These are phyloP conservation scores for Striga asiatica DNA, from an alignment of 257 asterid genomes.

Conservation along the genomic window DNA sequence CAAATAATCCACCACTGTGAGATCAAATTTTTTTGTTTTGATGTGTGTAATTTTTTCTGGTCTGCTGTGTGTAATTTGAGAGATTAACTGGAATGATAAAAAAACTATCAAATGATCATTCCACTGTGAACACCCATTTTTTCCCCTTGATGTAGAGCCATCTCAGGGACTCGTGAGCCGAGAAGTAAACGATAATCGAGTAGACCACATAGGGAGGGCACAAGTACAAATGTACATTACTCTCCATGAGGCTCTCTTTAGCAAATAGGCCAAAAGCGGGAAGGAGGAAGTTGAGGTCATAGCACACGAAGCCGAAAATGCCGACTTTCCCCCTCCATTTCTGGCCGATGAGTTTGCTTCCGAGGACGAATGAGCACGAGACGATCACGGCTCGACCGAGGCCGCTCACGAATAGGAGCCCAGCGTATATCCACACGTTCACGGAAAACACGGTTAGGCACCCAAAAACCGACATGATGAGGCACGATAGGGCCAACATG, in stretches of 20 bases:
- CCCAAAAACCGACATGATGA: slow-evolving; percentile 30
- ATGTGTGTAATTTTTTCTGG: no score
- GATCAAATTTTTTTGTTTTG: no score
- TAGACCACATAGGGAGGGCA: slow-evolving; percentile 23
- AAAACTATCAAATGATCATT: no score
- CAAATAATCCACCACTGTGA: no score
- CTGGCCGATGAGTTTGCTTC: slow-evolving; percentile 37
- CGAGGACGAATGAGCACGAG: slow-evolving; percentile 28
- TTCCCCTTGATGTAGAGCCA: slow-evolving; percentile 34
- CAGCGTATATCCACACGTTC: slow-evolving; percentile 40
- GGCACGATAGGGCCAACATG: slow-evolving; percentile 27
- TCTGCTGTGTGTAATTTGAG: no score
- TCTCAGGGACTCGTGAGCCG: slow-evolving; percentile 35
- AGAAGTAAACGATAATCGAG: slow-evolving; percentile 23
- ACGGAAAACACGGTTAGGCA: slow-evolving; percentile 20
- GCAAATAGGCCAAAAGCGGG: slow-evolving; percentile 23
- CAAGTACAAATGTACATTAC: slow-evolving; percentile 28
- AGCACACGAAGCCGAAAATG: slow-evolving; percentile 24
- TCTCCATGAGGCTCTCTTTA: slow-evolving; percentile 32
- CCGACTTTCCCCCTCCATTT: slow-evolving; percentile 35
- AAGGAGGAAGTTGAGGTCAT: slow-evolving; percentile 34
- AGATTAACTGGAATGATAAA: no score
- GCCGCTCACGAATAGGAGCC: slow-evolving; percentile 29
- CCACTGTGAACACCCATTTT: slow-evolving; percentile 6
- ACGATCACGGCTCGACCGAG: slow-evolving; percentile 32